Percentiles rank a stretch among this genome's conserved stretches.
Conservation (phyloP, 2,329 filamentous ascomycete genomes). For the Davidsoniella australis region DNA sequence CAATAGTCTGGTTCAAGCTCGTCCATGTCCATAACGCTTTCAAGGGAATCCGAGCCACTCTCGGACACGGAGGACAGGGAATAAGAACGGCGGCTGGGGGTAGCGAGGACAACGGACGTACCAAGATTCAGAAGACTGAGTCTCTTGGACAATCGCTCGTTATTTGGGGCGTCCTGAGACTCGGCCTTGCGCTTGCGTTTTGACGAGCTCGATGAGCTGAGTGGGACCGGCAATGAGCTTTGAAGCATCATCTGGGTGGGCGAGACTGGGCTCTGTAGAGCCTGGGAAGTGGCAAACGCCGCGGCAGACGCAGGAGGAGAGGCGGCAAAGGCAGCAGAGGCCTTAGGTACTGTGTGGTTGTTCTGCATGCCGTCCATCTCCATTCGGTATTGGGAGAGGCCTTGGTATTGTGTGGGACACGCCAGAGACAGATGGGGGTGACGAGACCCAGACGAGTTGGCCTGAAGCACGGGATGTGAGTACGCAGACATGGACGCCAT, state of each 20-base stretch:
- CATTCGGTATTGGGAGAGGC: no score
- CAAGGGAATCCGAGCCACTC: slow-evolving; percentile 7
- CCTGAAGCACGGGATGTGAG: not conserved
- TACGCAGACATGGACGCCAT: slow-evolving; percentile 8
- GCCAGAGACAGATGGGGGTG: no score
- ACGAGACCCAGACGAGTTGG: no score
- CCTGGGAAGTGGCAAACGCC: slow-evolving; percentile 14
- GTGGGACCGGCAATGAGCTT: no score
- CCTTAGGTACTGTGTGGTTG: not conserved
- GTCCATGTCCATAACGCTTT: slow-evolving; percentile 11
- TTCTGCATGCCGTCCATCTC: no score
- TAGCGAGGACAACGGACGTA: slow-evolving; percentile 25
- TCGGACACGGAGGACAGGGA: slow-evolving; percentile 8
- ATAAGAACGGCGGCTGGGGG: slow-evolving; percentile 6
- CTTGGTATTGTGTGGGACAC: no score
- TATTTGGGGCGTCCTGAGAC: slow-evolving; percentile 31
- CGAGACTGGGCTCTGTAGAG: slow-evolving; percentile 10
- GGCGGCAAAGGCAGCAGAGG: not conserved
- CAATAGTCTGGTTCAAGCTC: slow-evolving; percentile 15
- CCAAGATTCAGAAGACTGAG: slow-evolving; percentile 69
- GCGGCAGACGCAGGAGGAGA: not conserved
- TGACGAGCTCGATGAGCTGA: slow-evolving; percentile 14
- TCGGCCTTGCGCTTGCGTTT: slow-evolving; percentile 37
- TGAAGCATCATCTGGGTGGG: not conserved
- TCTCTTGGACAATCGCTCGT: slow-evolving; percentile 67